Percentiles rank a stretch among this genome's conserved stretches.
These are phyloP conservation scores for Jamesozyma hellenica DNA, from an alignment of 805 yeast species.

Conservation along the genomic window DNA sequence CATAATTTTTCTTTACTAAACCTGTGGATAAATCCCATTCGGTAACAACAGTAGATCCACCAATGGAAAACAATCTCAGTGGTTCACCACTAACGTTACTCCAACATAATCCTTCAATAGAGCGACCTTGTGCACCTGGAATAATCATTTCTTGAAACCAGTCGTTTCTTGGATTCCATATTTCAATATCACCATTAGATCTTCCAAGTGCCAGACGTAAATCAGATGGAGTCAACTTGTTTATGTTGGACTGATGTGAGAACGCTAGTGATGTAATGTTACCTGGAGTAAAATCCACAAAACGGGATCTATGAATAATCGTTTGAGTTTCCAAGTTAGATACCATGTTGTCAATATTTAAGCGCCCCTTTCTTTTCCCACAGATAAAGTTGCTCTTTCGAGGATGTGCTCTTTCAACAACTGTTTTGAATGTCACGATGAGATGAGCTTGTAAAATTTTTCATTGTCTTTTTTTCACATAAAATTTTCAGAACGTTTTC, in stretches of 20 bases:
- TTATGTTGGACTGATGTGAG: conserved; percentile 43
- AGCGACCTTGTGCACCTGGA: conserved; percentile 71
- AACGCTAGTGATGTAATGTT: conserved; percentile 75
- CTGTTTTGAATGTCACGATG: not conserved
- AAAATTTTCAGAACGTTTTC: not conserved
- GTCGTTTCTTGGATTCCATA: conserved; percentile 78
- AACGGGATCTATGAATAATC: conserved; percentile 71
- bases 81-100: conserved; percentile 37
- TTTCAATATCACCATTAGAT: conserved; percentile 88
- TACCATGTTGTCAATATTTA: not conserved
- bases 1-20: conserved; percentile 61
- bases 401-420: too few relatives aligned
- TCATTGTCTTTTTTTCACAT: not conserved
- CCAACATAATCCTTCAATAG: conserved; percentile 90
- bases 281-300: conserved; percentile 80
- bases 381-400: not conserved
- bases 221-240: conserved; percentile 39
- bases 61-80: conserved; percentile 78
- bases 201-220: conserved; percentile 83
- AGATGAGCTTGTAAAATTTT: conserved; percentile 3
- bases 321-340: not conserved
- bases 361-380: too few relatives aligned
- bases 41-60: conserved; percentile 83
- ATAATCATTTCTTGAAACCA: conserved; percentile 74
- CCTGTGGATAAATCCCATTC: conserved; percentile 85